Conservation (phyloP, 2,329 filamentous ascomycete genomes). For the Drechslerella stenobrocha region DNA sequence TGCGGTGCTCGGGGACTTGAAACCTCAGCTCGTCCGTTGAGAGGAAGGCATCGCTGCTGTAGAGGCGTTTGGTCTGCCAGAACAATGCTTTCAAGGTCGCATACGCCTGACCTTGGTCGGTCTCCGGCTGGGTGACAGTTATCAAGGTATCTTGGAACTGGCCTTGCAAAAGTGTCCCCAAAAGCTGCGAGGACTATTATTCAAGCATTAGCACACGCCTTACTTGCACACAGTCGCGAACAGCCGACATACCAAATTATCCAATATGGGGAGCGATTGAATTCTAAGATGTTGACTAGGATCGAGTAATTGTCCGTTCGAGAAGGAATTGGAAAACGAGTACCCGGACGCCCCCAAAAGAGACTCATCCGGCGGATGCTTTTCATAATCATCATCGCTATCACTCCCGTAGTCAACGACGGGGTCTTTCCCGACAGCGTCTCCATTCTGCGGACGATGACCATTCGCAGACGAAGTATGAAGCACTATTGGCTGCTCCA, state of each 20-base stretch:
- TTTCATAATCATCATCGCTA: conserved; percentile 44
- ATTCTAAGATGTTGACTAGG: conserved; percentile 61
- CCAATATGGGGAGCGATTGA: conserved; percentile 65
- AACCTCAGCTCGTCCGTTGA: conserved; percentile 62
- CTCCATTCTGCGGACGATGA: conserved; percentile 7
- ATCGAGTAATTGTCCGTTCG: conserved; percentile 49
- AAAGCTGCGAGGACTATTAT: conserved; percentile 57
- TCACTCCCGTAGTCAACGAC: conserved; percentile 39
- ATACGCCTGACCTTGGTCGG: conserved; percentile 66
- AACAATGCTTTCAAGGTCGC: conserved; percentile 66
- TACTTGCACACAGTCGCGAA: neutral
- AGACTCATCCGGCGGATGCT: conserved; percentile 43
- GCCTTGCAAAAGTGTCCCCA: conserved; percentile 61
- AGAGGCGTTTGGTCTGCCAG: conserved; percentile 66
- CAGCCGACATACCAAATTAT: conserved; percentile 61
- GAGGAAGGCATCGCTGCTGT: conserved; percentile 64
- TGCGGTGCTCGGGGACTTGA: conserved; percentile 61
- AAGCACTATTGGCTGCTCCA: conserved; percentile 18
- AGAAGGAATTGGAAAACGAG: conserved; percentile 43
- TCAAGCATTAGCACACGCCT: conserved; percentile 5
- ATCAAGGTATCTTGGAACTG: conserved; percentile 63
- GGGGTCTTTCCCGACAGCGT: neutral
- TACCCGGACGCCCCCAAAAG: conserved; percentile 49
- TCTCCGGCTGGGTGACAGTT: conserved; percentile 63
- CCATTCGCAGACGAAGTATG: conserved; percentile 15